Evolutionary conservation across 495 filamentous ascomycete genomes (phyloP).

Genomic region (Xylaria castorea): DNA sequence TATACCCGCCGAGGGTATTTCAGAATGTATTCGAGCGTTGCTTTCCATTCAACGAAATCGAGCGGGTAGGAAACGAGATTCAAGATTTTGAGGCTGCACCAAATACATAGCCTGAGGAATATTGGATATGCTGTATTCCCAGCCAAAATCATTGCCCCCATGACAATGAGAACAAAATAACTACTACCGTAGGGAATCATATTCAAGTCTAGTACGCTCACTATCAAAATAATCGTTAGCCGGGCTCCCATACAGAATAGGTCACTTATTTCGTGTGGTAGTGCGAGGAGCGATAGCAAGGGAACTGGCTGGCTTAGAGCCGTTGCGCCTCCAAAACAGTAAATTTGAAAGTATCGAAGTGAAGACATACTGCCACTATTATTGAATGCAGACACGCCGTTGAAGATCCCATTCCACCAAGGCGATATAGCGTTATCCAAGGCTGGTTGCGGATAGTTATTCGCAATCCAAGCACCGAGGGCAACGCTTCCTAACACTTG

Average conservation of each 20-base stretch:
- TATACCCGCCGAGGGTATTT: slow-evolving; percentile 80
- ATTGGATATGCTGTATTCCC: slow-evolving; percentile 83
- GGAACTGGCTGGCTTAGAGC: neutral
- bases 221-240: slow-evolving; percentile 39
- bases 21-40: slow-evolving; percentile 81
- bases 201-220: slow-evolving; percentile 83
- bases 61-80: slow-evolving; percentile 36
- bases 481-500: slow-evolving; percentile 74
- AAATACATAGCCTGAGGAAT: slow-evolving; percentile 79
- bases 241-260: neutral
- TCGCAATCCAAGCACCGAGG: slow-evolving; percentile 73
- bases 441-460: slow-evolving; percentile 63
- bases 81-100: slow-evolving; percentile 58
- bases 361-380: slow-evolving; percentile 57
- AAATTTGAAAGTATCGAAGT: neutral
- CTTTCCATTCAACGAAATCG: slow-evolving; percentile 50
- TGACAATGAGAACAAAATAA: slow-evolving; percentile 75
- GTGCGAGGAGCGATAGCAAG: neutral
- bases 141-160: slow-evolving; percentile 78
- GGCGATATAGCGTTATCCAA: slow-evolving; percentile 67
- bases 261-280: neutral
- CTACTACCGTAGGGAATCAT: slow-evolving; percentile 74
- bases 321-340: neutral
- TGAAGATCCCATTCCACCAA: slow-evolving; percentile 76
- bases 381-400: slow-evolving; percentile 79